Conservation (phyloP, 2,329 filamentous ascomycete species). For the Xylariaceae sp. region DNA sequence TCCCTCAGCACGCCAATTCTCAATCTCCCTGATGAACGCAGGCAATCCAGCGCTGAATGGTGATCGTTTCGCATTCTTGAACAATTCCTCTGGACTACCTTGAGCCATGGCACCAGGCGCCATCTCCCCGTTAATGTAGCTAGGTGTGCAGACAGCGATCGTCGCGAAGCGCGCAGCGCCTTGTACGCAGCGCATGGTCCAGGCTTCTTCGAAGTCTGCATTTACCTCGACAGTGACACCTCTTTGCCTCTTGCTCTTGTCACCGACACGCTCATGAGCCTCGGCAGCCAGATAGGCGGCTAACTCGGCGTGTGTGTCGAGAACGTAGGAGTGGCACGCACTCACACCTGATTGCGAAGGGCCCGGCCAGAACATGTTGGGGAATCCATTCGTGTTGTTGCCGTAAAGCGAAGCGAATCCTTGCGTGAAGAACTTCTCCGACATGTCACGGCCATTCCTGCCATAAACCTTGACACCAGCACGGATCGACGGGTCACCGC, state of each 20-base stretch:
- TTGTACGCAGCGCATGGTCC: constrained; percentile 37
- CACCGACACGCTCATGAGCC: constrained; percentile 29
- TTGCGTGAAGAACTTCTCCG: constrained; percentile 25
- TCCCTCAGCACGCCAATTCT: constrained; percentile 31
- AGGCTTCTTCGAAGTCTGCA: constrained; percentile 45
- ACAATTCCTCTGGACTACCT: constrained; percentile 27
- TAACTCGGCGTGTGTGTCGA: constrained; percentile 20
- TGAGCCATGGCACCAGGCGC: constrained; percentile 20
- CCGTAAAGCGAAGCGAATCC: constrained; percentile 54
- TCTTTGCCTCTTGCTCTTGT: constrained; percentile 11
- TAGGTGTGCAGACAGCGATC: constrained; percentile 50
- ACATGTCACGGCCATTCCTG: constrained; percentile 20
- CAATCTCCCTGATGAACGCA: constrained; percentile 28
- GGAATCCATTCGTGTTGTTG: constrained; percentile 46
- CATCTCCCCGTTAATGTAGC: constrained; percentile 51
- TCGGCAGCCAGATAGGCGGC: constrained; percentile 35
- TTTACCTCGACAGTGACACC: constrained; percentile 42
- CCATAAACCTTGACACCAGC: constrained; percentile 27
- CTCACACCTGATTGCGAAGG: constrained; percentile 38
- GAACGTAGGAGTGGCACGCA: constrained; percentile 22
- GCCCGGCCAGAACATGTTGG: constrained; percentile 52
- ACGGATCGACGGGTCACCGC: constrained; percentile 42
- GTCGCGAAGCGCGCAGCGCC: constrained; percentile 40
- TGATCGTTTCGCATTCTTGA: constrained; percentile 32
- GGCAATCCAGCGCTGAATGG: constrained; percentile 33